Percentiles rank a stretch among this genome's conserved stretches.
These are phyloP conservation scores for Colletotrichum spaethianum DNA, from an alignment of 2,329 filamentous ascomycete genomes.

Conservation along the genomic window DNA sequence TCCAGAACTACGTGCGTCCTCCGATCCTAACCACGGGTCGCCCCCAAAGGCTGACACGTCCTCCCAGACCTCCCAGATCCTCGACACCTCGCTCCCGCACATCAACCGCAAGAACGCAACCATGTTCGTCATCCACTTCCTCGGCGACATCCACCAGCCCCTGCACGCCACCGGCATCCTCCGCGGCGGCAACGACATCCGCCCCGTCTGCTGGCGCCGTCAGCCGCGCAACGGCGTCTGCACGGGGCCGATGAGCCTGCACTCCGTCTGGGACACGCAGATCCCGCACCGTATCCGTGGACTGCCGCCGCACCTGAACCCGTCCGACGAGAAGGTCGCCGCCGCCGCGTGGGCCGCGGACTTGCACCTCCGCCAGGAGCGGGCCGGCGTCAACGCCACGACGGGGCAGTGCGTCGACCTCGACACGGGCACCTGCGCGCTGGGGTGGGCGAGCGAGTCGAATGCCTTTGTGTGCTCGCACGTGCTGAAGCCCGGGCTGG, in stretches of 20 bases:
- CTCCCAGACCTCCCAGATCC: slow-evolving; percentile 33
- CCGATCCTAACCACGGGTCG: neutral
- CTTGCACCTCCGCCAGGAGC: slow-evolving; percentile 20
- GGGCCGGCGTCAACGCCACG: slow-evolving; percentile 15
- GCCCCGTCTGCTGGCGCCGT: slow-evolving; percentile 40
- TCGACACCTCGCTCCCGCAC: slow-evolving; percentile 46
- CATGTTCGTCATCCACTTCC: slow-evolving; percentile 44
- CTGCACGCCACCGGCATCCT: slow-evolving; percentile 41
- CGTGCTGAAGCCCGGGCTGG: slow-evolving; percentile 25
- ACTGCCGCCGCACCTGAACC: slow-evolving; percentile 27
- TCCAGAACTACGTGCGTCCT: slow-evolving; percentile 37
- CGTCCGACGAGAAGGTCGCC: slow-evolving; percentile 32
- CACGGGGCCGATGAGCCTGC: slow-evolving; percentile 37
- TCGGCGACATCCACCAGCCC: slow-evolving; percentile 42
- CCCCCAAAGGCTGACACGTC: neutral
- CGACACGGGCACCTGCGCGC: slow-evolving; percentile 9
- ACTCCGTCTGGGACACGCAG: slow-evolving; percentile 41
- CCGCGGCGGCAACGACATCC: slow-evolving; percentile 42
- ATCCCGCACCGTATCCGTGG: slow-evolving; percentile 40
- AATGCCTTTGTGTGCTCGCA: slow-evolving; percentile 38
- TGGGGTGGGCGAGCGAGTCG: slow-evolving; percentile 35
- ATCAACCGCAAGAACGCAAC: slow-evolving; percentile 43
- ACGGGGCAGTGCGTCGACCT: slow-evolving; percentile 35
- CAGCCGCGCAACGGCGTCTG: slow-evolving; percentile 32
- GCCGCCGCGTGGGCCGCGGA: slow-evolving; percentile 34